Evolutionary conservation across 2,329 filamentous ascomycete genomes (phyloP).

Genomic region (Monosporascus ibericus): DNA sequence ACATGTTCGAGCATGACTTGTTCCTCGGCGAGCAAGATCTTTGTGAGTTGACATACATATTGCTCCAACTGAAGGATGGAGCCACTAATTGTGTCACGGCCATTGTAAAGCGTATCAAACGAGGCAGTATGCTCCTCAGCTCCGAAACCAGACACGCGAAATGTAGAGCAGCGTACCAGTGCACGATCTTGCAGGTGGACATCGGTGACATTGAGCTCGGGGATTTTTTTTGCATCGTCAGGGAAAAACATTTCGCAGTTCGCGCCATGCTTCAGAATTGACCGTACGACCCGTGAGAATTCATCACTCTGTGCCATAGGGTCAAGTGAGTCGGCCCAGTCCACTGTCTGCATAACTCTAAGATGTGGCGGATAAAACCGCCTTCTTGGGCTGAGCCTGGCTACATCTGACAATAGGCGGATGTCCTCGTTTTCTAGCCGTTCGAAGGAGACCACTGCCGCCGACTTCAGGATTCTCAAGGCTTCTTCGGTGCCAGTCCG

Average conservation of each 20-base stretch:
- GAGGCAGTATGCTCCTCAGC: slow-evolving; percentile 27
- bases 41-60: neutral
- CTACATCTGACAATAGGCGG: slow-evolving; percentile 28
- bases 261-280: slow-evolving; percentile 29
- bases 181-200: slow-evolving; percentile 3
- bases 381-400: slow-evolving; percentile 34
- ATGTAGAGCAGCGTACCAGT: slow-evolving; percentile 12
- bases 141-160: slow-evolving; percentile 26
- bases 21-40: neutral
- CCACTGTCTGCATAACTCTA: slow-evolving; percentile 39
- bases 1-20: neutral
- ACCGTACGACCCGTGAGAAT: slow-evolving; percentile 30
- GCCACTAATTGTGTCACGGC: slow-evolving; percentile 18
- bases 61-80: neutral
- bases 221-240: slow-evolving; percentile 1
- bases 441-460: slow-evolving; percentile 41
- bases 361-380: slow-evolving; percentile 37
- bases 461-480: slow-evolving; percentile 40
- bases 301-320: slow-evolving; percentile 38
- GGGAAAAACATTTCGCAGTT: slow-evolving; percentile 24
- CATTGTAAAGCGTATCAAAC: slow-evolving; percentile 27
- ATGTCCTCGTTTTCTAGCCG: slow-evolving; percentile 31
- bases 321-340: slow-evolving; percentile 34
- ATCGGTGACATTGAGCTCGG: slow-evolving; percentile 1
- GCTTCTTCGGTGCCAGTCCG: slow-evolving; percentile 51